Conservation (phyloP, 805 yeast genomes). For the Huiozyma sinensis region DNA sequence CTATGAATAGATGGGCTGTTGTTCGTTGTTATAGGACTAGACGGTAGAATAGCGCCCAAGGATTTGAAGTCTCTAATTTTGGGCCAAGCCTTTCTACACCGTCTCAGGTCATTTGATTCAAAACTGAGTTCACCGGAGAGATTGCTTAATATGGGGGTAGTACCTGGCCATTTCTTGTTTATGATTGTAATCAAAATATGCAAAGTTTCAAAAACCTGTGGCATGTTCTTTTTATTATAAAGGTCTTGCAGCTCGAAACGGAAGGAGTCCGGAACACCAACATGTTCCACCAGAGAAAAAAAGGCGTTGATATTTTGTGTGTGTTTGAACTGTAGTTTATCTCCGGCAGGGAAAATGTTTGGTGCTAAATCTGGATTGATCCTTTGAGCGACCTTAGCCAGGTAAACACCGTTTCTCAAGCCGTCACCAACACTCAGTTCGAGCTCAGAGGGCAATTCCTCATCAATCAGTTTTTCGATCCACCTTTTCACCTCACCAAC, state of each 20-base stretch:
- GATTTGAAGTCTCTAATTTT: constrained; percentile 69
- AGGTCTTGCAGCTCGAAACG: constrained; percentile 87
- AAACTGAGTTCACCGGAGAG: constrained; percentile 52
- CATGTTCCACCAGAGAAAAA: constrained; percentile 54
- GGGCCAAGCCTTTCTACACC: constrained; percentile 53
- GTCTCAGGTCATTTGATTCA: constrained; percentile 53
- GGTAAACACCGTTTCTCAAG: constrained; percentile 71
- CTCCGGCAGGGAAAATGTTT: constrained; percentile 43
- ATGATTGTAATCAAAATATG: constrained; percentile 79
- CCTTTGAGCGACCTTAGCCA: constrained; percentile 67
- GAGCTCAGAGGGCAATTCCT: constrained; percentile 44
- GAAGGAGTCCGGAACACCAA: constrained; percentile 78
- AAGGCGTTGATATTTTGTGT: constrained; percentile 87
- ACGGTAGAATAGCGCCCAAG: constrained; percentile 28
- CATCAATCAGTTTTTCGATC: constrained; percentile 56
- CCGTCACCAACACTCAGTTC: constrained; percentile 46
- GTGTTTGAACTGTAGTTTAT: constrained; percentile 72
- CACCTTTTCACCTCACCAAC: constrained; percentile 73
- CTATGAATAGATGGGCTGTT: not conserved
- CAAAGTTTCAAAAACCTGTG: constrained; percentile 86
- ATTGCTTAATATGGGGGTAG: constrained; percentile 50
- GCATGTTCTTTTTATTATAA: constrained; percentile 83
- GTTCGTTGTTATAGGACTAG: constrained; percentile 3
- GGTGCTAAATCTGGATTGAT: constrained; percentile 58
- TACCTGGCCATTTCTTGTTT: constrained; percentile 39